A percentile compares a stretch with the other conserved stretches of the same genome.
phyloP scores from a whole-genome alignment of 139 green algal genomes.

The Asterochloris erici region DNA sequence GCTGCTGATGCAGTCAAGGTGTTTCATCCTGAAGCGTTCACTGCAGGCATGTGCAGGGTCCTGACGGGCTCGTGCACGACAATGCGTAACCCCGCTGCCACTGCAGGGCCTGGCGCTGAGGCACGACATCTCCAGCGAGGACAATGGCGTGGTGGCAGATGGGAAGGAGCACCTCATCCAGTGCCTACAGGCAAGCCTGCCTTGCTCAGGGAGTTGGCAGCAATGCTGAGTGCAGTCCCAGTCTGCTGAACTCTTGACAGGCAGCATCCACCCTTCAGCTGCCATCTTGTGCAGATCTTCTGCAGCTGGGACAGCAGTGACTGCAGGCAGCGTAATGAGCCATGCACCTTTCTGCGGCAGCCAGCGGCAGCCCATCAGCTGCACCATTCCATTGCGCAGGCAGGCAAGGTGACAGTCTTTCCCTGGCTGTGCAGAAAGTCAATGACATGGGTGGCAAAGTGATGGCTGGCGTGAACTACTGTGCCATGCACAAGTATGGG shows the following conservation, averaged over 20 bases:
- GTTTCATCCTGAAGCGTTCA: too few species aligned
- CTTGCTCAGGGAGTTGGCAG: not conserved
- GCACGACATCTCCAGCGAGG: conserved; percentile 21
- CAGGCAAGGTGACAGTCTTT: not conserved
- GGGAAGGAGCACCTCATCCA: conserved; percentile 18
- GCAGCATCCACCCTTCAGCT: too few species aligned
- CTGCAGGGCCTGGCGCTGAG: conserved; percentile 15
- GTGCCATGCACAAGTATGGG: conserved; percentile 34
- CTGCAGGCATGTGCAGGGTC: not conserved
- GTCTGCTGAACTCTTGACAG: too few species aligned
- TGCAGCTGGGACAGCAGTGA: too few species aligned
- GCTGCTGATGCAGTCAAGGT: not conserved
- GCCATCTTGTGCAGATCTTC: too few species aligned
- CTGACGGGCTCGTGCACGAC: not conserved
- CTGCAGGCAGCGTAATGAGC: too few species aligned
- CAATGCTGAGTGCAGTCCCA: too few species aligned
- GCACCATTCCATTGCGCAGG: not conserved
- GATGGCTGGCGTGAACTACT: conserved; percentile 29
- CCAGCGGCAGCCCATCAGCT: not conserved
- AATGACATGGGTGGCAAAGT: conserved; percentile 13
- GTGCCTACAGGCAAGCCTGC: conserved; percentile 4
- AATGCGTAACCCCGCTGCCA: not conserved
- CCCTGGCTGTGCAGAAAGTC: conserved; percentile 13
- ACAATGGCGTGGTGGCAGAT: conserved; percentile 1
- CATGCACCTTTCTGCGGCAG: too few species aligned